These are phyloP conservation scores for Phylloporus sp. DNA, from an alignment of 768 basidiomycete species.

Conservation along the genomic window DNA sequence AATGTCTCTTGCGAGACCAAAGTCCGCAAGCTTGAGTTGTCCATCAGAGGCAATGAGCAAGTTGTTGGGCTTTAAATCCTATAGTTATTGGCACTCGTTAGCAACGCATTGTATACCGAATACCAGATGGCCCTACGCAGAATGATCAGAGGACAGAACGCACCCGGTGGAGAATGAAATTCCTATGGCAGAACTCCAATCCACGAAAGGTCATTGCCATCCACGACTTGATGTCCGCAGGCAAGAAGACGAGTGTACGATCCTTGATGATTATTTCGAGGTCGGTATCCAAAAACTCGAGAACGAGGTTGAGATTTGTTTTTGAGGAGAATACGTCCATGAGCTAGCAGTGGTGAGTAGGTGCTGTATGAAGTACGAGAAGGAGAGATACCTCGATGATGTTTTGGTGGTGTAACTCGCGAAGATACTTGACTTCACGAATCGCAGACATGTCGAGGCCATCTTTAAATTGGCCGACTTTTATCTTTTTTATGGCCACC, in stretches of 20 bases:
- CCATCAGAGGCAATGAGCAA: conserved; percentile 89
- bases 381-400: conserved; percentile 73
- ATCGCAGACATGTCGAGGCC: conserved; percentile 99
- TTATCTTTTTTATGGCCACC: conserved; percentile 98
- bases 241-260: conserved; percentile 83
- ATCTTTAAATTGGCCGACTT: conserved; percentile 94
- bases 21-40: conserved; percentile 95
- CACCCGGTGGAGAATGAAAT: conserved; percentile 91
- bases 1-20: conserved; percentile 95
- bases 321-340: conserved; percentile 96
- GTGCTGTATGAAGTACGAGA: background rate
- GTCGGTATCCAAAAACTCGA: conserved; percentile 95
- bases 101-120: conserved; percentile 4
- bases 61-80: conserved; percentile 99
- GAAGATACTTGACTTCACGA: conserved; percentile 94
- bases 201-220: conserved; percentile 93
- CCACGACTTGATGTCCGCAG: conserved; percentile 95
- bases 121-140: conserved; percentile 9
- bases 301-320: conserved; percentile 93
- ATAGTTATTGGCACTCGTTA: conserved; percentile 1
- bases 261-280: conserved; percentile 97
- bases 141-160: conserved; percentile 23
- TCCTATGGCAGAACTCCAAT: conserved; percentile 96
- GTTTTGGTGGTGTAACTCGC: conserved; percentile 91
- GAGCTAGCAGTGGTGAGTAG: conserved; percentile 69